Conservation (phyloP, 805 yeast genomes). For the Candida wancherniae region DNA sequence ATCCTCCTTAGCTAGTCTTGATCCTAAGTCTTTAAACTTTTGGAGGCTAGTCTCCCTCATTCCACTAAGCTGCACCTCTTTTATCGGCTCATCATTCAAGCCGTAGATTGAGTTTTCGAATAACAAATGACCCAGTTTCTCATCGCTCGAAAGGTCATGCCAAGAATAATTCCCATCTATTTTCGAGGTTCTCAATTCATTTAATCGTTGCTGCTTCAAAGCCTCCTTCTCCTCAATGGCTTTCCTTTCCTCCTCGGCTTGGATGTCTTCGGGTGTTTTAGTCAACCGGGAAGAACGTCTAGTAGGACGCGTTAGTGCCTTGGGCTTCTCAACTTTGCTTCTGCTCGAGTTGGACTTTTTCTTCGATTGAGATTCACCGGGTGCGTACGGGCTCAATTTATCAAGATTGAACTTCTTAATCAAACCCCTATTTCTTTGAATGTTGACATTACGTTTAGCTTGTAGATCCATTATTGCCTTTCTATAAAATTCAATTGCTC, state of each 20-base stretch:
- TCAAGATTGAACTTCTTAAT: conserved; percentile 67
- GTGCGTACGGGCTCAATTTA: conserved; percentile 47
- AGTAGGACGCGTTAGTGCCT: conserved; percentile 43
- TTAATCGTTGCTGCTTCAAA: conserved; percentile 7
- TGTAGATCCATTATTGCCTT: conserved; percentile 6
- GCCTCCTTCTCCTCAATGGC: conserved; percentile 27
- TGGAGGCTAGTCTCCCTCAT: too few species aligned
- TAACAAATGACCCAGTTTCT: conserved; percentile 31
- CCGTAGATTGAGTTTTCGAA: conserved; percentile 21
- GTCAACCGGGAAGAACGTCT: conserved; percentile 77
- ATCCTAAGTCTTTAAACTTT: too few species aligned
- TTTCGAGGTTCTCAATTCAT: conserved; percentile 46
- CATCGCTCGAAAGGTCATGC: conserved; percentile 50
- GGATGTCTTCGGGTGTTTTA: conserved; percentile 41
- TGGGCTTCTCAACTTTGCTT: conserved; percentile 20
- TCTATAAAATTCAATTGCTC: conserved; percentile 3
- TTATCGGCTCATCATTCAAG: too few species aligned
- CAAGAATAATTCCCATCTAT: conserved; percentile 63
- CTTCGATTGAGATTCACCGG: conserved; percentile 18
- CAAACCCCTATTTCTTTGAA: conserved; percentile 75
- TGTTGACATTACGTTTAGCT: conserved; percentile 47
- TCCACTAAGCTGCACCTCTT: too few species aligned
- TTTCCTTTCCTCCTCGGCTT: conserved; percentile 30
- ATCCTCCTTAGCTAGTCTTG: too few species aligned
- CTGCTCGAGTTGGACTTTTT: conserved; percentile 16